Percentiles rank a stretch among this genome's conserved stretches.
Conservation (phyloP, 208 protist species). For the Endotrypanum monterogeii region DNA sequence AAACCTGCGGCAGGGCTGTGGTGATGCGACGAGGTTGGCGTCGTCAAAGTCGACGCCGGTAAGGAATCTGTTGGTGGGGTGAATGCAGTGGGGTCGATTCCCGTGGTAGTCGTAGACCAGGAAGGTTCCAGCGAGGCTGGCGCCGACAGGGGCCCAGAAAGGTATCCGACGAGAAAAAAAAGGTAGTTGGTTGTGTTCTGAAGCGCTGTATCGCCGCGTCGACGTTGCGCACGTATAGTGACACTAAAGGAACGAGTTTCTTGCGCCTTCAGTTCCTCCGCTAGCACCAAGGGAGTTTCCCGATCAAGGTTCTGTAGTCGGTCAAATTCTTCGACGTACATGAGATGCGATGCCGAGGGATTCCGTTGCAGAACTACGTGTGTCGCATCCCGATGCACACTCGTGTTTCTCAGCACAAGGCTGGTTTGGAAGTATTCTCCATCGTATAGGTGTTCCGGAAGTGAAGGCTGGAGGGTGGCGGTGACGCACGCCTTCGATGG, state of each 20-base stretch:
- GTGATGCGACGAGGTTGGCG: not conserved
- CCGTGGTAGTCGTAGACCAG: not conserved
- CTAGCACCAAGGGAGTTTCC: slow-evolving; percentile 48
- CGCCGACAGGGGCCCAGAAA: slow-evolving; percentile 19
- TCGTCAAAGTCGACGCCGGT: not conserved
- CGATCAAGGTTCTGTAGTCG: slow-evolving; percentile 45
- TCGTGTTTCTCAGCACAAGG: slow-evolving; percentile 66
- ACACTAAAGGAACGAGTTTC: slow-evolving; percentile 44
- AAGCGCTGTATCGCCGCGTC: slow-evolving; percentile 40
- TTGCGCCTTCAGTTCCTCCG: slow-evolving; percentile 45
- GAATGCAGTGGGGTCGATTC: not conserved
- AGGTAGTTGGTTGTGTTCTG: slow-evolving; percentile 54
- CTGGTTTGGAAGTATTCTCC: slow-evolving; percentile 77
- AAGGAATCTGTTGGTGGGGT: not conserved
- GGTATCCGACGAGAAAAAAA: slow-evolving; percentile 67
- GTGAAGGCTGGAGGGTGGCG: slow-evolving; percentile 50
- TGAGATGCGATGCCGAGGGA: slow-evolving; percentile 58
- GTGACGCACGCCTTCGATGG: slow-evolving; percentile 65
- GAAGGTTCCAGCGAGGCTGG: not conserved
- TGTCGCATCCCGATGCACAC: slow-evolving; percentile 48
- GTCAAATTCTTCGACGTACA: slow-evolving; percentile 63
- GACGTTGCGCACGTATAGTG: slow-evolving; percentile 64
- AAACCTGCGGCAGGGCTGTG: not conserved
- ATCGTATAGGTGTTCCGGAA: slow-evolving; percentile 69
- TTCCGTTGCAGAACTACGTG: slow-evolving; percentile 78